phyloP scores from a whole-genome alignment of 805 yeast species.

The Wickerhamomyces ciferrii region DNA sequence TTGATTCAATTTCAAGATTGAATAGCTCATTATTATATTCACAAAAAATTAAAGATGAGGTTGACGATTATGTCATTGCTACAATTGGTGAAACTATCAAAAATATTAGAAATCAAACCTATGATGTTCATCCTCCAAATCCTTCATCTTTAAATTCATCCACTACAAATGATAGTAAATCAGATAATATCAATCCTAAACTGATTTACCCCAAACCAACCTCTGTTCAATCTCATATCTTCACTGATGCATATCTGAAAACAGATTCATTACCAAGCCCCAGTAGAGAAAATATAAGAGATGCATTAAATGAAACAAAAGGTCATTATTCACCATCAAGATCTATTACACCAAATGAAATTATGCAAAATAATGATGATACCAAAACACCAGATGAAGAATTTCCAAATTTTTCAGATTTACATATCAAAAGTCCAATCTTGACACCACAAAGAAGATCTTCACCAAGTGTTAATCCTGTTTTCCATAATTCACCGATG shows the following conservation, averaged over 20 bases:
- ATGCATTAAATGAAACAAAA: conserved; percentile 7
- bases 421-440: conserved; percentile 22
- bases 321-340: conserved; percentile 23
- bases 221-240: conserved; percentile 22
- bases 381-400: conserved; percentile 9
- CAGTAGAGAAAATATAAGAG: conserved; percentile 2
- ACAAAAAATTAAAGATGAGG: conserved; percentile 72
- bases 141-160: conserved; percentile 1
- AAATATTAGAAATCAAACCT: conserved; percentile 32
- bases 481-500: conserved; percentile 39
- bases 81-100: conserved; percentile 60
- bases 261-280: conserved; percentile 36
- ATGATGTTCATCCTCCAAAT: conserved; percentile 6
- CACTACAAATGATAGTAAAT: neutral
- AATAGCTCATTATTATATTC: conserved; percentile 72
- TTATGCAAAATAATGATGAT: conserved; percentile 8
- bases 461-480: conserved; percentile 17
- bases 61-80: conserved; percentile 60
- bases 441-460: conserved; percentile 25
- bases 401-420: conserved; percentile 16
- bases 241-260: conserved; percentile 35
- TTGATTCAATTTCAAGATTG: conserved; percentile 63
- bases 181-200: neutral
- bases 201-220: conserved; percentile 21
- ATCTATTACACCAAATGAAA: conserved; percentile 44